phyloP scores from a whole-genome alignment of 331 rosid genomes.

The Acacia concinna region DNA sequence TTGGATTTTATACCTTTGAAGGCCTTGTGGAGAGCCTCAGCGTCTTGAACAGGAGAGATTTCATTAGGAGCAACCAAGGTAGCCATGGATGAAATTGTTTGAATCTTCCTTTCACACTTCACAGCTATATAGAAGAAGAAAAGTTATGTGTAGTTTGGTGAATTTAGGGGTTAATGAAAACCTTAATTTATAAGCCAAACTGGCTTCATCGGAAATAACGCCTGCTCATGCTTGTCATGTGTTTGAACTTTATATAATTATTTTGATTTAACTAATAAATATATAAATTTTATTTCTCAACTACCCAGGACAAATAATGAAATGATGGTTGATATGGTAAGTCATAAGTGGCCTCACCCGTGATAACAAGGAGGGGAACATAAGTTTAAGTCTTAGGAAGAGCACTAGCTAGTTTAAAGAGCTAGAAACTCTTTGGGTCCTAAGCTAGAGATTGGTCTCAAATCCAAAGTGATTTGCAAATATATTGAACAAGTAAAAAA shows the following conservation, averaged over 20 bases:
- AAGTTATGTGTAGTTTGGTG: neutral
- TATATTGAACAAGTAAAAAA: no score
- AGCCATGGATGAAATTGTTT: constrained; percentile 43
- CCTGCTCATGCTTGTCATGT: constrained; percentile 30
- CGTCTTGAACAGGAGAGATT: constrained; percentile 47
- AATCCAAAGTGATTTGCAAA: no score
- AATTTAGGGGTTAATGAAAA: neutral
- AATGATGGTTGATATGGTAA: no score
- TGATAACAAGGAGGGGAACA: no score
- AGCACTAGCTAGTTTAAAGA: no score
- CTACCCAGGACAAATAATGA: neutral
- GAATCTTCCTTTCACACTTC: neutral
- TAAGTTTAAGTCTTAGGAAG: no score
- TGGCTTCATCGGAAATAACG: constrained; percentile 39
- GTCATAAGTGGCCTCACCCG: no score
- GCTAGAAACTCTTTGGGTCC: no score
- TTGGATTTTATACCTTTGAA: constrained; percentile 44
- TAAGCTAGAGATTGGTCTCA: no score
- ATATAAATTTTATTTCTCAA: neutral
- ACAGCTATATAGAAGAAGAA: neutral
- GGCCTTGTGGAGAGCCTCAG: constrained; percentile 53
- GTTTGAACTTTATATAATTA: no score
- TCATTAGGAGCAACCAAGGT: constrained; percentile 35
- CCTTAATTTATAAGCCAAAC: constrained; percentile 29
- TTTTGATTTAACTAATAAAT: neutral